These are phyloP conservation scores for Dendryphion nanum DNA, from an alignment of 2,329 filamentous ascomycete genomes.

Conservation along the genomic window DNA sequence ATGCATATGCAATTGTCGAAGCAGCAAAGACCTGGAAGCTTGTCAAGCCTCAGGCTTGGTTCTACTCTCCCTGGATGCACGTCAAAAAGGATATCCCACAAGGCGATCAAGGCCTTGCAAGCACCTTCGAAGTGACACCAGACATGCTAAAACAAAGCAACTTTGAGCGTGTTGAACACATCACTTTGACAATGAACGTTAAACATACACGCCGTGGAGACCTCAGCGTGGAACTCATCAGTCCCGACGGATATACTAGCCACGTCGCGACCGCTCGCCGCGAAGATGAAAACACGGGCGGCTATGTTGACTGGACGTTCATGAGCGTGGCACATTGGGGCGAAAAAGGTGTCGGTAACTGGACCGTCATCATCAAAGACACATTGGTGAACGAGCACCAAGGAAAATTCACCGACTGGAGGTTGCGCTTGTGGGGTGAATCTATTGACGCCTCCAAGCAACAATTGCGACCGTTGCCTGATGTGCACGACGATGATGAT, in stretches of 20 bases:
- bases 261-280: constrained; percentile 76
- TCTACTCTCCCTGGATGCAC: constrained; percentile 88
- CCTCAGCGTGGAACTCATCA: constrained; percentile 86
- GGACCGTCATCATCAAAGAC: constrained; percentile 90
- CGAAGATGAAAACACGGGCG: constrained; percentile 63
- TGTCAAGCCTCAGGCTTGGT: constrained; percentile 96
- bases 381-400: constrained; percentile 71
- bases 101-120: constrained; percentile 74
- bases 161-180: constrained; percentile 83
- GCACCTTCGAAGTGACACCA: constrained; percentile 76
- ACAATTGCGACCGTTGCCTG: constrained; percentile 74
- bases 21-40: constrained; percentile 79
- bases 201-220: constrained; percentile 85
- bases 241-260: constrained; percentile 77
- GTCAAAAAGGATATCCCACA: constrained; percentile 85
- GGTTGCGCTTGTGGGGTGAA: constrained; percentile 92
- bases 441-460: constrained; percentile 73
- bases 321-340: constrained; percentile 99
- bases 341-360: constrained; percentile 80
- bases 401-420: constrained; percentile 87
- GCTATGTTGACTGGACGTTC: constrained; percentile 96
- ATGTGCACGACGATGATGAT: constrained; percentile 78
- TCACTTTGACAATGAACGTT: constrained; percentile 97
- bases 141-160: constrained; percentile 82
- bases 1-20: constrained; percentile 82